A percentile compares a stretch with the other conserved stretches of the same genome.
phyloP scores from a whole-genome alignment of 2,329 filamentous ascomycete species.

The Ramichloridium luteum region DNA sequence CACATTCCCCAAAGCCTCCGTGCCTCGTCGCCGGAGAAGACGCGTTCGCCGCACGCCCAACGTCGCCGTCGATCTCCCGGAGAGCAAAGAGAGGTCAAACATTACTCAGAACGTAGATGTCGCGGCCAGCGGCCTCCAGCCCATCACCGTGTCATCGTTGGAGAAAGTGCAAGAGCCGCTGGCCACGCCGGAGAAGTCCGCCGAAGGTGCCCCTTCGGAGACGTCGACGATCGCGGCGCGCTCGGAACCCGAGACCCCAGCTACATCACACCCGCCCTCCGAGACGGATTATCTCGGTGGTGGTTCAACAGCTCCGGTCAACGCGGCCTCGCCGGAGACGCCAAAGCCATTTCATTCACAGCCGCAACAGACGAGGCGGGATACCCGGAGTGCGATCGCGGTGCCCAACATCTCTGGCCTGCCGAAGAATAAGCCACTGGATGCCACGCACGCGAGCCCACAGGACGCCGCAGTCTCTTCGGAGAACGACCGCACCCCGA shows the following conservation, averaged over 20 bases:
- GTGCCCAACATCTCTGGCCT: slow-evolving; percentile 42
- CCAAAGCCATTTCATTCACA: slow-evolving; percentile 22
- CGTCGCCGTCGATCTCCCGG: slow-evolving; percentile 39
- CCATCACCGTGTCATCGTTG: slow-evolving; percentile 2
- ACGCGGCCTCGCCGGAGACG: slow-evolving; percentile 23
- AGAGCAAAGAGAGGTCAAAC: slow-evolving; percentile 25
- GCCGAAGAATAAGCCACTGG: slow-evolving; percentile 28
- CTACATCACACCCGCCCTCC: slow-evolving; percentile 46
- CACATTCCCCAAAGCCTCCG: slow-evolving; percentile 42
- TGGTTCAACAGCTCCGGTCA: slow-evolving; percentile 37
- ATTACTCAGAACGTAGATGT: too few relatives aligned
- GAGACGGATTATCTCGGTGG: slow-evolving; percentile 35
- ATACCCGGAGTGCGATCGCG: slow-evolving; percentile 31
- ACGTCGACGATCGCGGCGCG: slow-evolving; percentile 33
- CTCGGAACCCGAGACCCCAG: slow-evolving; percentile 43
- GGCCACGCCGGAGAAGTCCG: slow-evolving; percentile 7
- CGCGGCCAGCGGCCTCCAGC: slow-evolving; percentile 23
- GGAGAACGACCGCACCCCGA: slow-evolving; percentile 7
- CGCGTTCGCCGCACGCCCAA: slow-evolving; percentile 27
- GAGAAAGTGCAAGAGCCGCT: slow-evolving; percentile 14
- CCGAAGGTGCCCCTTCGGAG: slow-evolving; percentile 28
- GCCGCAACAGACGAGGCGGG: slow-evolving; percentile 25
- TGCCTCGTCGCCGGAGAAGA: slow-evolving; percentile 34
- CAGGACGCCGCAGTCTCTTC: slow-evolving; percentile 13
- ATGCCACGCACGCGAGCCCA: slow-evolving; percentile 16